Evolutionary conservation across 2,329 filamentous ascomycete species (phyloP), one percentile per base, ranked within the genome.

Genomic region (Xylaria polymorpha): DNA sequence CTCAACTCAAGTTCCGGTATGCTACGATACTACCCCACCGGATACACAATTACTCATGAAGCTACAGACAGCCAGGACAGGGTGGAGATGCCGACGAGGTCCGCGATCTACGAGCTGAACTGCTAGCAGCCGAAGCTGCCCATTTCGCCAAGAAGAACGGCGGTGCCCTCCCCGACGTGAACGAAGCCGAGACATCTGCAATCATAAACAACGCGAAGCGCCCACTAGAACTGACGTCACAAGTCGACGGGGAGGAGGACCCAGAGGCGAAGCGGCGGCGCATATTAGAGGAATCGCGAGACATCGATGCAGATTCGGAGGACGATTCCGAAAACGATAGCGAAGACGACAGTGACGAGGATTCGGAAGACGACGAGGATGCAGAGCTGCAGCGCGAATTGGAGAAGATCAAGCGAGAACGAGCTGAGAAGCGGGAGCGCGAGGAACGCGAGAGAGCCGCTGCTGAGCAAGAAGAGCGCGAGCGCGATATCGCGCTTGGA

Each of bases 321-420:
- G 88, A 88, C 32, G 88, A 86, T 53, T 84, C 78, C 10, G 86
- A 85, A 61, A 85, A 88, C 73, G 53, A 63, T 22, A 62, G 57
- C 41, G 68, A 68, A 1, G 58, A 83, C 29, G 83, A 83, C 2
- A 81, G 81, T 20, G 81, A 83, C n/a, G 82, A 83, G 35, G 82
- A 78, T 57, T 90, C 90, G 72, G 89, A 91, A 57, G 88, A 91
- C 57, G 89, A 92, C 62, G 92, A 94, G 73, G 94, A 97, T 74
- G 94, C 94, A 0, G 94, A 97, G 79, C 84, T 99, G 72, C 93
- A 97, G 87, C 88, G 95, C 51, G 96, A 99, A 80, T 83, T 99
- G 55, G 95, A 97, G 78, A 96, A 97, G 80, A 97, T 99, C 79
- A 93, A 97, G 79, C 90, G 90, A 71, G 94, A 97, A 80, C 85